Conservation (phyloP, 2,329 filamentous ascomycete genomes). For the Chaetomiaceae sp. region DNA sequence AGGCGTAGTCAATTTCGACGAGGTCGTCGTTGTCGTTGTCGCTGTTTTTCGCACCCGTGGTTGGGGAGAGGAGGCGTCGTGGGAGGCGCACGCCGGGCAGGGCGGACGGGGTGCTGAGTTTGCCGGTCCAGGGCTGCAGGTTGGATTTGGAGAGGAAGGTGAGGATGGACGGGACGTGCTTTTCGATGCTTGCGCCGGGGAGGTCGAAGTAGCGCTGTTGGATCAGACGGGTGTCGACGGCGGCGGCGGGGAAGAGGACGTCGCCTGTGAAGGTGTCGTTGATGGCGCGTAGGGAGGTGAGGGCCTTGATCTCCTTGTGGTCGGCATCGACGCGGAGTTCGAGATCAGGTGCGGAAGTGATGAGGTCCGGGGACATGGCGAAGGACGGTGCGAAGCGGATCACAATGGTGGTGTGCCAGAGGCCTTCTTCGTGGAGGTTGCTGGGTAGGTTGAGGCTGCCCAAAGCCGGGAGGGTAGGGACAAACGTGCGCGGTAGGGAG, state of each 20-base stretch:
- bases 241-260: conserved; percentile 42
- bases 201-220: conserved; percentile 36
- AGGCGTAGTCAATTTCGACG: conserved; percentile 35
- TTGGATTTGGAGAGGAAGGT: conserved; percentile 43
- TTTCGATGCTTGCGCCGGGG: conserved; percentile 24
- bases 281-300: conserved; percentile 38
- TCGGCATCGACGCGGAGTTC: conserved; percentile 37
- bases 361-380: conserved; percentile 10
- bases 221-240: conserved; percentile 46
- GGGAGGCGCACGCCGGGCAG: conserved; percentile 28
- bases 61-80: neutral
- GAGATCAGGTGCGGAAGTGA: conserved; percentile 29
- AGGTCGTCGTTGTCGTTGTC: neutral
- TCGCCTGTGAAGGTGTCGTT: conserved; percentile 38
- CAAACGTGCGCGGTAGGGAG: conserved; percentile 37
- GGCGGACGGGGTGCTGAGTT: conserved; percentile 43
- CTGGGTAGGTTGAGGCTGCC: conserved; percentile 39
- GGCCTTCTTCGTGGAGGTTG: conserved; percentile 27
- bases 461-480: conserved; percentile 46
- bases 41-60: neutral
- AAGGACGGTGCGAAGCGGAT: conserved; percentile 44
- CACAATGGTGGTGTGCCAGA: conserved; percentile 37
- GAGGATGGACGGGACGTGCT: conserved; percentile 34
- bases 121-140: conserved; percentile 45
- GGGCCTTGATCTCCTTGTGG: conserved; percentile 32